Evolutionary conservation across 495 filamentous ascomycete genomes (phyloP).

Genomic region (Paragyromitra xinjiangensis): DNA sequence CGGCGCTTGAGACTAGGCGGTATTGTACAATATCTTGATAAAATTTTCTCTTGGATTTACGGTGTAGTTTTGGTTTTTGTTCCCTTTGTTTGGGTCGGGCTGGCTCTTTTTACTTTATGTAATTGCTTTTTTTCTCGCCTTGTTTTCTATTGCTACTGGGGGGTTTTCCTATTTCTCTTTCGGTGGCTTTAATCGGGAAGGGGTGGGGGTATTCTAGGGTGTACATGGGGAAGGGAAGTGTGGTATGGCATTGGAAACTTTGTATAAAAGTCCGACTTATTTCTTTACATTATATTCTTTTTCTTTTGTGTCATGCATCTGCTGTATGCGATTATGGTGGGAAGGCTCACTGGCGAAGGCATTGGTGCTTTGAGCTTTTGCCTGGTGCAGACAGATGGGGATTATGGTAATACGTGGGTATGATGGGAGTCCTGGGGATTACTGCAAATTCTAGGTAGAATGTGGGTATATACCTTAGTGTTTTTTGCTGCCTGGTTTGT

Average conservation of each 20-base stretch:
- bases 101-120: conserved; percentile 45
- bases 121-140: conserved; percentile 34
- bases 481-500: conserved; percentile 14
- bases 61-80: conserved; percentile 42
- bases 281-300: conserved; percentile 35
- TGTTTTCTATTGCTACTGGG: conserved; percentile 30
- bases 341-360: conserved; percentile 14
- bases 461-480: conserved; percentile 34
- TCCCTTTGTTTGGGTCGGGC: conserved; percentile 43
- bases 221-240: conserved; percentile 29
- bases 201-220: conserved; percentile 21
- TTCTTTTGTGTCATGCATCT: conserved; percentile 38
- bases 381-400: conserved; percentile 27
- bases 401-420: conserved; percentile 48
- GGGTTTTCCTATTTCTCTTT: conserved; percentile 17
- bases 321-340: conserved; percentile 17
- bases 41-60: conserved; percentile 41
- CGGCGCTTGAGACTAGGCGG: conserved; percentile 21
- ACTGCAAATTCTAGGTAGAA: conserved; percentile 38
- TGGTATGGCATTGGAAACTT: conserved; percentile 41
- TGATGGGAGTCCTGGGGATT: conserved; percentile 14
- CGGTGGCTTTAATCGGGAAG: conserved; percentile 25
- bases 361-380: conserved; percentile 15
- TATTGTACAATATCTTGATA: conserved; percentile 43
- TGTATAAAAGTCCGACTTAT: conserved; percentile 49